Evolutionary conservation across 2,329 filamentous ascomycete species (phyloP).

Genomic region (Tolypocladium amazonense): DNA sequence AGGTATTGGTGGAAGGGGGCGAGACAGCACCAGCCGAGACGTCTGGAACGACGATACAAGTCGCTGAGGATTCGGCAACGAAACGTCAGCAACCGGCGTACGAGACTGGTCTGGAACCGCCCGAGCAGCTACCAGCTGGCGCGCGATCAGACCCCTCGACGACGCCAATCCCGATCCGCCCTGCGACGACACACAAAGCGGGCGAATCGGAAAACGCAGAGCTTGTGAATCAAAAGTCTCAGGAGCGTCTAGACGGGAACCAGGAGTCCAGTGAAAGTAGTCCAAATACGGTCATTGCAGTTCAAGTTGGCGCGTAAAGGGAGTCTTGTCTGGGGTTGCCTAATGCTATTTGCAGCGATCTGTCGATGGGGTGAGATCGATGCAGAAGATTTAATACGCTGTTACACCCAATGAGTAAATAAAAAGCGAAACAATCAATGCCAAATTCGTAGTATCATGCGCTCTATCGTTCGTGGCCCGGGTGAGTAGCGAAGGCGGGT

Average conservation of each 20-base stretch:
- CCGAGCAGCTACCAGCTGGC: background rate
- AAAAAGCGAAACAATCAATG: background rate
- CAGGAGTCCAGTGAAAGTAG: conserved; percentile 5
- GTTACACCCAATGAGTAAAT: background rate
- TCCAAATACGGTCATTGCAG: conserved; percentile 7
- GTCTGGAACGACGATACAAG: conserved; percentile 1
- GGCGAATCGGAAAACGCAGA: background rate
- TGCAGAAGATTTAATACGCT: background rate
- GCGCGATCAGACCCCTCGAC: too few relatives aligned
- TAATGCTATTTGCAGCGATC: too few relatives aligned
- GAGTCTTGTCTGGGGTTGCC: background rate
- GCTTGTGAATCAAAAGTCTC: background rate
- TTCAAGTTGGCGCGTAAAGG: background rate
- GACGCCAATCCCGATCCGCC: background rate
- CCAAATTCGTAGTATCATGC: background rate
- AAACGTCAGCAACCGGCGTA: background rate
- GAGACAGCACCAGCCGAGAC: conserved; percentile 10
- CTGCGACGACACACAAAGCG: background rate
- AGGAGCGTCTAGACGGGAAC: background rate
- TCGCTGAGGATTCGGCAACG: background rate
- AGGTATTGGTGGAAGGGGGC: conserved; percentile 17
- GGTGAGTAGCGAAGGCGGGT: too few relatives aligned
- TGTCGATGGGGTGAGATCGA: background rate
- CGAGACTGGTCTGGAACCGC: background rate
- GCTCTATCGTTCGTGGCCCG: too few relatives aligned